Evolutionary conservation across 2,329 filamentous ascomycete genomes (phyloP), one percentile per base, ranked within the genome.

Genomic region (Colletotrichum destructivum): DNA sequence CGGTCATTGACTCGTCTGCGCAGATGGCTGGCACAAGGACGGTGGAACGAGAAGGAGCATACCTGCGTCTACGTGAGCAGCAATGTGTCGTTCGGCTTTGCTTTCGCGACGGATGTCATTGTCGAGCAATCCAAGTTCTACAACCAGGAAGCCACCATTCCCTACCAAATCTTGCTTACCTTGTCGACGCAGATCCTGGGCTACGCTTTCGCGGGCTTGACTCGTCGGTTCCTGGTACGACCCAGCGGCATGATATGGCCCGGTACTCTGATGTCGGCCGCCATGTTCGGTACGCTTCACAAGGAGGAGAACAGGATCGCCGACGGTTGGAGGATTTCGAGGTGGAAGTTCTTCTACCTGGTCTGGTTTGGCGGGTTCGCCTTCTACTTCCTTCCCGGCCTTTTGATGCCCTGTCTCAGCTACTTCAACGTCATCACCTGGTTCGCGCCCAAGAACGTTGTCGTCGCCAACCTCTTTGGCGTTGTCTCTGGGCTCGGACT

Each of bases 161-260:
- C 88, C 12, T 97, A 97, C 78, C 94, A 97, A 81, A 84, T 97
- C 9, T 87, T 97, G 21, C 89, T 97, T 52, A 96, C 93, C 0
- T 87, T 97, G 18, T 96, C 94, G 3, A 96, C 94, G 0, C 94
- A 97, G 79, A 93, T 96, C 38, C 84, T 97, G 44, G 94, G 94
- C 16, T 97, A 97, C 80, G 91, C 94, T 3, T 94, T 97, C 79
- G 94, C 94, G 61, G 94, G 94, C 2, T 85, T 97, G 54, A 93
- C 93, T 2, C 88, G 94, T 69, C 90, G 93, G 61, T 96, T 95
- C 79, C 87, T 97, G 5, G 94, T 97, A 38, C 90, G 94, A 35
- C 94, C 94, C 0, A 93, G 93, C 73, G 93, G 93, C 71, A 97
- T 97, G 93, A 94, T 97, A 59, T 97, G 94, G 94, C 94, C 94